Conservation (phyloP, 228 moss, liverwort and hornwort genomes). For the Sphagnum fallax region DNA sequence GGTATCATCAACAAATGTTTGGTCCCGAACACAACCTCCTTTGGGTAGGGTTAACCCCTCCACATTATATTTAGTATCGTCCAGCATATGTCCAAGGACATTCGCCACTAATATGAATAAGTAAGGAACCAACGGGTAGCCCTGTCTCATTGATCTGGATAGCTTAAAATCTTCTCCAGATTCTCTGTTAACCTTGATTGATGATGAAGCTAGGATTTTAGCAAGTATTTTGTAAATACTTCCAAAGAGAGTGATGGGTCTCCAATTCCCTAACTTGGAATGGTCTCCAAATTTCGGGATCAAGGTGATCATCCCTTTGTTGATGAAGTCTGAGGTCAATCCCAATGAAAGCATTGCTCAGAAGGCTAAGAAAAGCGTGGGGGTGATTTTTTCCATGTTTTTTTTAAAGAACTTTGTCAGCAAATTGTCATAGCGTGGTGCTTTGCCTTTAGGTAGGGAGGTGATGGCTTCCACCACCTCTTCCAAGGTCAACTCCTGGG, state of each 20-base stretch:
- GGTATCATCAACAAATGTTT: constrained; percentile 1
- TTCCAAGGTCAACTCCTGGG: not conserved
- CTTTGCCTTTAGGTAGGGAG: not conserved
- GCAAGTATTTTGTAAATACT: not conserved
- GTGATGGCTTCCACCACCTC: not conserved
- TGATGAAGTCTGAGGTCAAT: too few species aligned
- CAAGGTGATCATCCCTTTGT: not conserved
- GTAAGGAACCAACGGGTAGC: not conserved
- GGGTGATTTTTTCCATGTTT: not conserved
- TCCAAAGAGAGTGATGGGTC: not conserved
- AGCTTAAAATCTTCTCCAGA: not conserved
- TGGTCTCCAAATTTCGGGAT: not conserved
- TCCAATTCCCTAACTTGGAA: too few species aligned
- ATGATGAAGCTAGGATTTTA: not conserved
- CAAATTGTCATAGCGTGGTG: not conserved
- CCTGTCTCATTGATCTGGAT: not conserved
- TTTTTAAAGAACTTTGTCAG: not conserved
- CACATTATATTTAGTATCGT: not conserved
- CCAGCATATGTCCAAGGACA: not conserved
- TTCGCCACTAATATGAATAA: not conserved
- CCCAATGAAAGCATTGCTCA: too few species aligned
- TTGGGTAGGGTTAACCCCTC: not conserved
- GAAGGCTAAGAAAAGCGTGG: too few species aligned
- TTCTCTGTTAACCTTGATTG: not conserved
- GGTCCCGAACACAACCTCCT: not conserved